Evolutionary conservation across 371 early-diverging fungal species (phyloP), one percentile per base, ranked within the genome.

Genomic region (Mucor plumbeus): DNA sequence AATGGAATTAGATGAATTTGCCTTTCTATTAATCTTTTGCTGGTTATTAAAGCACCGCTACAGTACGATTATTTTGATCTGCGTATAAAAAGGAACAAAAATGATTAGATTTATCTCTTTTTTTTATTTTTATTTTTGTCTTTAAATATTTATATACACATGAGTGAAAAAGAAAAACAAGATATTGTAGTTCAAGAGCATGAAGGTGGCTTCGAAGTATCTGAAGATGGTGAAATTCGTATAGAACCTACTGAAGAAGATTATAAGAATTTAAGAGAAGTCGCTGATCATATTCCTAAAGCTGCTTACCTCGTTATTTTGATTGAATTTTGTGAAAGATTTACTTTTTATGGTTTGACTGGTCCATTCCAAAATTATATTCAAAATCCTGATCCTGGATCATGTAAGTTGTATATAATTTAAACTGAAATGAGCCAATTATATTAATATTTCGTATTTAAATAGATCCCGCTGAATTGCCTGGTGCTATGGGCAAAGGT

Each of bases 291-390:
- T 8, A 67, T 90, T 9, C 90, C 89, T 0, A 48, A 71, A 5
- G 76, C 88, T 7, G 87, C 89, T 4, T 83, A 76, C 63, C 74
- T 92, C 13, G 87, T 93, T 34, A 80, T 93, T 44, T 53, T 85
- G 36, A 87, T 87, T 41, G 94, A 93, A 74, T 88, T 93, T 50
- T 90, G 90, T 77, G 94, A 93, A 73, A 83, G 94, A 50, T 91
- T 91, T 67, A 84, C 91, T 2, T 93, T 84, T 73, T 92, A 91
- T 70, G 90, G 91, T 26, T 68, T 90, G 34, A 78, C 78, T 5
- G 88, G 85, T 4, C 85, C 85, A 0, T 88, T 90, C 73, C 87
- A 88, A 56, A 87, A 87, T 59, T 90, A 90, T 61, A 81, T 87
- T 48, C 85, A 87, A 71, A 75, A 80, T 58, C 82, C 83, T 38